Evolutionary conservation across 1,284 basidiomycete species (phyloP), one percentile per base, ranked within the genome.

Genomic region (Sphaerobolus stellatus): DNA sequence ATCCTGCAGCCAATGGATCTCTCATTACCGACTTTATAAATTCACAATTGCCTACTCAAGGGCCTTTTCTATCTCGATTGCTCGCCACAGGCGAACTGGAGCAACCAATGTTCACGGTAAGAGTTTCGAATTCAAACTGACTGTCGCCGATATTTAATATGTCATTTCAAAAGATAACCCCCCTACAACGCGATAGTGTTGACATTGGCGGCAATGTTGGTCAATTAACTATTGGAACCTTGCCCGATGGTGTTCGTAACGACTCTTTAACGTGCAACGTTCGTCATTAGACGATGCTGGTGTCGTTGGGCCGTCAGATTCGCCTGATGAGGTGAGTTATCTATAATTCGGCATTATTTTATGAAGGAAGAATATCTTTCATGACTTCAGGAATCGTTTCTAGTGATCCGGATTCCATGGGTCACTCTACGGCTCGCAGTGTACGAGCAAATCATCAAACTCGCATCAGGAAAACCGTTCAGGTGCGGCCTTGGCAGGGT

Each of bases 151-250:
- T n/a, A n/a, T n/a, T 43, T 7, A 24, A 29, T 59, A 5, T n/a
- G 30, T 24, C 44, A 34, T 27, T 60, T 60, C 5, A 30, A 56
- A 18, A 56, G 2, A 45, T 63, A 5, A 71, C 78, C 0, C 67
- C 84, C 7, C n/a, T n/a, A n/a, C 81, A 83, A 61, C 71, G 82
- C 33, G 73, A 79, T 54, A 68, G 73, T 1, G 64, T 81, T 24
- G 72, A 81, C 45, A 68, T 81, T 16, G 75, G 79, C 4, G 80
- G 79, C 0, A 77, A 75, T 47, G 62, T 45, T 14, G 82, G 82
- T 4, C 65, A 74, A 56, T 61, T 84, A 33, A 80, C 72, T 28
- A 68, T 84, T 18, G 82, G 82, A 4, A 74, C 75, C 46, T 69
- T 83, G 11, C 82, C 81, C 8, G 54, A 61, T 2, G 70, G 70